Percentiles rank a stretch among this genome's conserved stretches.
Conservation (phyloP, 176 grass and related monocot species). For the Lolium multiflorum region DNA sequence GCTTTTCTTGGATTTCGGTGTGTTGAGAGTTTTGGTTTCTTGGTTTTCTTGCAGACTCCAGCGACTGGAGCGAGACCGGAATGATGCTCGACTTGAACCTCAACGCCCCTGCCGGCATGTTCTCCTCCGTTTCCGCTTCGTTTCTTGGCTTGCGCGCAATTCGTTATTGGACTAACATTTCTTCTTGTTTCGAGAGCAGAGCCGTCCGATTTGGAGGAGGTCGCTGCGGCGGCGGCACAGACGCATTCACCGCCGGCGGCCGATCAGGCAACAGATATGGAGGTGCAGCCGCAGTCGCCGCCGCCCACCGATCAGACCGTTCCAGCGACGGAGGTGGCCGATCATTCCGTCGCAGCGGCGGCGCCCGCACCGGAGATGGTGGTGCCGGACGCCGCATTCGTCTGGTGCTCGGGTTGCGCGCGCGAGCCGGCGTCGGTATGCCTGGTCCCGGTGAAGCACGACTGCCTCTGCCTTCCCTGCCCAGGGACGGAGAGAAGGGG, state of each 20-base stretch:
- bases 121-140: not conserved
- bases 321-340: not conserved
- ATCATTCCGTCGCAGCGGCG: not conserved
- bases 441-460: not conserved
- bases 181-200: not conserved
- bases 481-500: too few relatives aligned
- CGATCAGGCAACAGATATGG: not conserved
- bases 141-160: not conserved
- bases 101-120: not conserved
- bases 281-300: not conserved
- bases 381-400: not conserved
- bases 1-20: not conserved
- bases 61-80: too few relatives aligned
- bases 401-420: not conserved
- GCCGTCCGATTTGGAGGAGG: too few relatives aligned
- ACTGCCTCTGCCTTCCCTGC: conserved; percentile 2
- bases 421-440: not conserved
- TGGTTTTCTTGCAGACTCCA: not conserved
- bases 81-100: not conserved
- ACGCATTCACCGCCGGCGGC: not conserved
- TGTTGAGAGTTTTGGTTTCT: not conserved
- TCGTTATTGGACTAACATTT: conserved; percentile 8
- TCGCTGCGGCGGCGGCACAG: not conserved
- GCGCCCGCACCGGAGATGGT: not conserved
- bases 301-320: not conserved